Conservation (phyloP, 2,329 filamentous ascomycete genomes). For the Aspergillus nomiae region DNA sequence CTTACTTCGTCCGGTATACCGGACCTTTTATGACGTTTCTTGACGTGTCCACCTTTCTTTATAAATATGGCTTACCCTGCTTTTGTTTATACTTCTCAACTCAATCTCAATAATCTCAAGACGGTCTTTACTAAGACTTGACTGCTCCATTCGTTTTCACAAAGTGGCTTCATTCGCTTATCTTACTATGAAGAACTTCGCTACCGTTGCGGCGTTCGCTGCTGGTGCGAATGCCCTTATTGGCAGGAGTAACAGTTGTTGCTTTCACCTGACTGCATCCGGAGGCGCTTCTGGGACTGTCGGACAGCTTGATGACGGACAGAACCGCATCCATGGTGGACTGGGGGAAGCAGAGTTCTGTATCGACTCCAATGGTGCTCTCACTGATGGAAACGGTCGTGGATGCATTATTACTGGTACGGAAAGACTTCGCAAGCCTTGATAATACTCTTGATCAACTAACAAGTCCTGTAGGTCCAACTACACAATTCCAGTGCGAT, state of each 20-base stretch:
- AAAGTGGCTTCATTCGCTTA: slow-evolving; percentile 12
- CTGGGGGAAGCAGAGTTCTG: slow-evolving; percentile 55
- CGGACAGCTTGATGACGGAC: slow-evolving; percentile 64
- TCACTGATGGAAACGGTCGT: slow-evolving; percentile 59
- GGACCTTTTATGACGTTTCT: slow-evolving; percentile 16
- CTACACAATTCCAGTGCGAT: slow-evolving; percentile 65
- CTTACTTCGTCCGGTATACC: slow-evolving; percentile 11
- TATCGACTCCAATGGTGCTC: slow-evolving; percentile 54
- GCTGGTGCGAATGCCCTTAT: slow-evolving; percentile 47
- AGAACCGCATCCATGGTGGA: slow-evolving; percentile 59
- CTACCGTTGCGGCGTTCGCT: slow-evolving; percentile 41
- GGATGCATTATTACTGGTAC: slow-evolving; percentile 66
- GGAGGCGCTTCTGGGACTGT: slow-evolving; percentile 56
- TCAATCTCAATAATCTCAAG: background rate
- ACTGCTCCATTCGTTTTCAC: slow-evolving; percentile 17
- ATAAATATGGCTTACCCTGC: slow-evolving; percentile 22
- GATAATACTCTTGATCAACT: slow-evolving; percentile 15
- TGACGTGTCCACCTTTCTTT: slow-evolving; percentile 19
- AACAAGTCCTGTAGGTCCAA: slow-evolving; percentile 46
- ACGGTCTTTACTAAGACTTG: slow-evolving; percentile 7
- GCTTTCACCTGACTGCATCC: slow-evolving; percentile 56
- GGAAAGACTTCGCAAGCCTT: slow-evolving; percentile 12
- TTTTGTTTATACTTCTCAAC: background rate
- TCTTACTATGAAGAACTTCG: slow-evolving; percentile 41
- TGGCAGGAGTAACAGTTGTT: slow-evolving; percentile 45